Percentiles rank a stretch among this genome's conserved stretches.
Evolutionary conservation across 371 early-diverging fungal genomes (phyloP).

Genomic region (Mortierella polycephala): DNA sequence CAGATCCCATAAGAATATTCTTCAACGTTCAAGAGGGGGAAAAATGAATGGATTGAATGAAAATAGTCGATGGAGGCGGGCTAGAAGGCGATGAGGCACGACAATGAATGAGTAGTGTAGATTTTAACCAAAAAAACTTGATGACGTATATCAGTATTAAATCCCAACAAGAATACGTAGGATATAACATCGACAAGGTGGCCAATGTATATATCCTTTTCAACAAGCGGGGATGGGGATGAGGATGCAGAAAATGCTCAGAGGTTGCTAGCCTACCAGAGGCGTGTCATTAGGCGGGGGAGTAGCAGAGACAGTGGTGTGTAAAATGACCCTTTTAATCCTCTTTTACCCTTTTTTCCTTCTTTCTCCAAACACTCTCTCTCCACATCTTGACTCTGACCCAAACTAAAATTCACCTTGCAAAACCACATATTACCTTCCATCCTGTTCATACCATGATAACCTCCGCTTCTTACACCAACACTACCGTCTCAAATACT

Average conservation of each 20-base stretch:
- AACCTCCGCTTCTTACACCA: constrained; percentile 18
- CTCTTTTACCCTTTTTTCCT: background rate
- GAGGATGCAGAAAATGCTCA: too few relatives aligned
- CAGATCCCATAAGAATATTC: constrained; percentile 46
- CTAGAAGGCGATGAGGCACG: background rate
- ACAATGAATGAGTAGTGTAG: background rate
- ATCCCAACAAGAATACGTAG: too few relatives aligned
- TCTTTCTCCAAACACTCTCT: background rate
- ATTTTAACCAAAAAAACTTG: too few relatives aligned
- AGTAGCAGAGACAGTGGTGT: too few relatives aligned
- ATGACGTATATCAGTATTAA: too few relatives aligned
- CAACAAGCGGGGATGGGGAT: too few relatives aligned
- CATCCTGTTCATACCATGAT: constrained; percentile 14
- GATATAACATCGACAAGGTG: too few relatives aligned
- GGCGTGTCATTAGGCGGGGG: too few relatives aligned
- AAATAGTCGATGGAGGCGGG: background rate
- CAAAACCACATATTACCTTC: background rate
- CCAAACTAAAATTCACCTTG: background rate
- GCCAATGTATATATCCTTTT: too few relatives aligned
- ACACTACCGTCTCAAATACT: constrained; percentile 5
- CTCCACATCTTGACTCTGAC: background rate
- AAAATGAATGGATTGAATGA: background rate
- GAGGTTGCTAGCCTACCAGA: too few relatives aligned
- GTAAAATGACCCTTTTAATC: too few relatives aligned
- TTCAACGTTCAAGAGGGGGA: background rate